A percentile compares a stretch with the other conserved stretches of the same genome.
Conservation (phyloP, 2,329 filamentous ascomycete species). For the Blastomyces parvus region DNA sequence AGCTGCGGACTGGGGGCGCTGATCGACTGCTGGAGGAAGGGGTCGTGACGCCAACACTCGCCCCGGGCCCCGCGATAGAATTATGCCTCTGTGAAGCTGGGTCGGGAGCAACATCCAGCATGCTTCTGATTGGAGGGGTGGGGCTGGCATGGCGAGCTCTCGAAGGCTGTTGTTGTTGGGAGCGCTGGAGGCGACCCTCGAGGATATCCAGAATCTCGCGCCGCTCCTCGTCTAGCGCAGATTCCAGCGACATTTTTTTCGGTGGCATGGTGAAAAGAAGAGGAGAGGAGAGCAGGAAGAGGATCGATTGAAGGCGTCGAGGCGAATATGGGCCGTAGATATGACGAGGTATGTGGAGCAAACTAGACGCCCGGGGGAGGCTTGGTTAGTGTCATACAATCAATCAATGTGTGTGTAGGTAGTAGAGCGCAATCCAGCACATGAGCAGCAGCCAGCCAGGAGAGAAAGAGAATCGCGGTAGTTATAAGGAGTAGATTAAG, state of each 20-base stretch:
- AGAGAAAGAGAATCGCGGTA: background rate
- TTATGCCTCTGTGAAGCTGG: slow-evolving; percentile 22
- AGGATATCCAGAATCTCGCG: slow-evolving; percentile 61
- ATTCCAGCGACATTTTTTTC: slow-evolving; percentile 61
- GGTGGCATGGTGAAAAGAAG: slow-evolving; percentile 13
- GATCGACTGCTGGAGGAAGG: slow-evolving; percentile 11
- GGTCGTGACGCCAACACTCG: slow-evolving; percentile 27
- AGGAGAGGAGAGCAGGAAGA: background rate
- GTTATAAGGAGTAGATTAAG: background rate
- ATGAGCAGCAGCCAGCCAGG: background rate
- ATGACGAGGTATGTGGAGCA: background rate
- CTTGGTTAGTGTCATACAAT: background rate
- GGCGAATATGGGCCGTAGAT: background rate
- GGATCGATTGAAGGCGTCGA: background rate
- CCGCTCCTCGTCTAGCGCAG: slow-evolving; percentile 67
- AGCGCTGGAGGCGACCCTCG: slow-evolving; percentile 38
- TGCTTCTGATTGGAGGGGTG: slow-evolving; percentile 58
- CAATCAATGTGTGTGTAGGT: no score
- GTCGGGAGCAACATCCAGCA: slow-evolving; percentile 51
- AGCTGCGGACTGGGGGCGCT: slow-evolving; percentile 23
- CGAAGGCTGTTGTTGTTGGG: slow-evolving; percentile 27
- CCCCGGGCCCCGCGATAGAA: slow-evolving; percentile 33
- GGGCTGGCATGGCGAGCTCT: slow-evolving; percentile 50
- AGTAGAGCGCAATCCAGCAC: background rate
- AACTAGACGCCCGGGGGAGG: background rate